A percentile compares a stretch with the other conserved stretches of the same genome.
These are phyloP conservation scores for Ophiocordyceps camponoti-saundersi DNA, from an alignment of 2,329 filamentous ascomycete genomes.

Conservation along the genomic window DNA sequence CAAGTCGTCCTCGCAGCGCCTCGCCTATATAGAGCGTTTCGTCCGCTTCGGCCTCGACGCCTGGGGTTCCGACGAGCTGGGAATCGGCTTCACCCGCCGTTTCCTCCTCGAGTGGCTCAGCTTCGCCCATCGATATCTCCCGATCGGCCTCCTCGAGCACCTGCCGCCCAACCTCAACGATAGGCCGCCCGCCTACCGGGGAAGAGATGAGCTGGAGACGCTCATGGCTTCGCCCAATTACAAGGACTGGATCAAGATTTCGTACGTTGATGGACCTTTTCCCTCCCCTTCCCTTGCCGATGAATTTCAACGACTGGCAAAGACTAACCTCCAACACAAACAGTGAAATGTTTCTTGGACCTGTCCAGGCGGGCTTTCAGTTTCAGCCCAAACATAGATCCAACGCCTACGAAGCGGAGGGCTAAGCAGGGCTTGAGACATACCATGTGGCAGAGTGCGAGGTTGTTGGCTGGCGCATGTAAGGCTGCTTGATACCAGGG, in stretches of 20 bases:
- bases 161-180: constrained; percentile 82
- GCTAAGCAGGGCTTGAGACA: constrained; percentile 18
- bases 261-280: constrained; percentile 34
- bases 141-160: constrained; percentile 72
- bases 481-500: too few species aligned
- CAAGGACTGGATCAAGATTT: constrained; percentile 97
- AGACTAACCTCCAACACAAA: background rate
- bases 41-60: constrained; percentile 78
- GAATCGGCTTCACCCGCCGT: constrained; percentile 74
- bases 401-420: constrained; percentile 70
- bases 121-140: constrained; percentile 84
- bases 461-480: background rate
- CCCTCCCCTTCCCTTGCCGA: background rate
- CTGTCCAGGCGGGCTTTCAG: constrained; percentile 74
- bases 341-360: constrained; percentile 95
- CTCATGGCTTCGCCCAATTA: constrained; percentile 80
- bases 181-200: constrained; percentile 66
- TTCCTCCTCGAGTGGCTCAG: constrained; percentile 94
- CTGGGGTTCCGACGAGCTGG: constrained; percentile 92
- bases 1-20: constrained; percentile 77
- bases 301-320: background rate
- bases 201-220: constrained; percentile 86
- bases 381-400: constrained; percentile 98
- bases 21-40: constrained; percentile 77
- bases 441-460: background rate